A percentile compares a stretch with the other conserved stretches of the same genome.
Evolutionary conservation across 169 alveolate genomes (phyloP).

Genomic region (Cryptosporidium viatorum): DNA sequence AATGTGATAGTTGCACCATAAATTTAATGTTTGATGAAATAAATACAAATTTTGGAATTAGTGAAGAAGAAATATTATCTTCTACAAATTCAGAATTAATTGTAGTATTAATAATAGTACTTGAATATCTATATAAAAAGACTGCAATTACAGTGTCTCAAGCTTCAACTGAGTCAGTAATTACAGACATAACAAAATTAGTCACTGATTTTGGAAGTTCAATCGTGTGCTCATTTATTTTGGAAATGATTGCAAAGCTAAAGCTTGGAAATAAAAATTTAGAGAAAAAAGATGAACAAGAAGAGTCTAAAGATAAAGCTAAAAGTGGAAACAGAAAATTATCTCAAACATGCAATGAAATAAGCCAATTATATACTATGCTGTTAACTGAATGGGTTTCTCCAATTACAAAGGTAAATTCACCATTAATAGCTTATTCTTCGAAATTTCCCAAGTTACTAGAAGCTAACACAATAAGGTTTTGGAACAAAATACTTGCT

Average conservation of each 20-base stretch:
- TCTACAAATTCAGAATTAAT: slow-evolving; percentile 3
- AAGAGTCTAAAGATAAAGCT: background rate
- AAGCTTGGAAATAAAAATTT: slow-evolving; percentile 8
- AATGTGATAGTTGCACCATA: slow-evolving; percentile 43
- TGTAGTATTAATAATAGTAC: slow-evolving; percentile 6
- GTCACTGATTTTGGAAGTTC: slow-evolving; percentile 32
- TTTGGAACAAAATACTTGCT: slow-evolving; percentile 23
- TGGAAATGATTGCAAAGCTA: slow-evolving; percentile 36
- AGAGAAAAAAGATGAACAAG: background rate
- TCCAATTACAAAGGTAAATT: slow-evolving; percentile 52
- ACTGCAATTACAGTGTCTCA: slow-evolving; percentile 36
- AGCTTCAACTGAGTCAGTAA: background rate
- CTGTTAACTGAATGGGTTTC: slow-evolving; percentile 59
- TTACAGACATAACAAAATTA: background rate
- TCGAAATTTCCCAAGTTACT: slow-evolving; percentile 57
- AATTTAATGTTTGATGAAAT: slow-evolving; percentile 23
- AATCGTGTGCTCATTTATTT: slow-evolving; percentile 14
- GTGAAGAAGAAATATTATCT: background rate
- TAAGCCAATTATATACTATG: slow-evolving; percentile 12
- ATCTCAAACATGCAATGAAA: background rate
- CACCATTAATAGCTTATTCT: slow-evolving; percentile 51
- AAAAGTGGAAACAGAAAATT: background rate
- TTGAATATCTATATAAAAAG: slow-evolving; percentile 33
- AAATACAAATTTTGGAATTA: slow-evolving; percentile 4
- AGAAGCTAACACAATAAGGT: slow-evolving; percentile 25